A percentile compares a stretch with the other conserved stretches of the same genome.
phyloP scores from a whole-genome alignment of 2,329 filamentous ascomycete species.

The Pseudopithomyces chartarum region DNA sequence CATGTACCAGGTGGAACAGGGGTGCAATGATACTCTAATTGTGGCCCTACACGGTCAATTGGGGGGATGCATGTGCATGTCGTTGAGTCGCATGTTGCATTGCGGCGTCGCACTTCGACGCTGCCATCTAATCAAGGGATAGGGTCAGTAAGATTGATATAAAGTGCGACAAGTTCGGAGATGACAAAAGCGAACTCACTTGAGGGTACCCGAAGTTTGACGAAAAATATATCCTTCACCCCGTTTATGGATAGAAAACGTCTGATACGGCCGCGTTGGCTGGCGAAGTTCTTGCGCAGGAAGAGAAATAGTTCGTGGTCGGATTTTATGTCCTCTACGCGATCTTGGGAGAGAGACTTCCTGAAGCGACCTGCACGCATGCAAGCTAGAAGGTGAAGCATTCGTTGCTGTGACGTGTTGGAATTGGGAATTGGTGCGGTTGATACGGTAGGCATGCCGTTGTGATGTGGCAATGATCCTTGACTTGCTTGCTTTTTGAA shows the following conservation, averaged over 20 bases:
- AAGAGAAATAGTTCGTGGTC: conserved; percentile 27
- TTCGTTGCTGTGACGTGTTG: conserved; percentile 7
- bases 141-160: conserved; percentile 7
- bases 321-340: conserved; percentile 16
- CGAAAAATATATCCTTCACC: conserved; percentile 26
- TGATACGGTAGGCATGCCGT: neutral
- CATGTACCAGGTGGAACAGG: conserved; percentile 20
- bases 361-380: conserved; percentile 16
- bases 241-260: conserved; percentile 17
- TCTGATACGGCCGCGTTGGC: conserved; percentile 13
- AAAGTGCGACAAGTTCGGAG: neutral
- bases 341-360: conserved; percentile 24
- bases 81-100: conserved; percentile 15
- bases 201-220: conserved; percentile 13
- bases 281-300: conserved; percentile 16
- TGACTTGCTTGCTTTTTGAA: neutral
- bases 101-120: conserved; percentile 26
- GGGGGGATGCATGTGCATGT: conserved; percentile 31
- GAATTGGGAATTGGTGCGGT: neutral
- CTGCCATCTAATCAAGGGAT: conserved; percentile 19
- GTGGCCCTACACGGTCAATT: conserved; percentile 19
- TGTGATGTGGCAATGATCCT: conserved; percentile 14
- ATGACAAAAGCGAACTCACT: neutral
- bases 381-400: conserved; percentile 26
- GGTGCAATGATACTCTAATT: conserved; percentile 29